These are phyloP conservation scores for Protomyces pachydermus DNA, from an alignment of 1,139 yeast genomes.

Conservation along the genomic window DNA sequence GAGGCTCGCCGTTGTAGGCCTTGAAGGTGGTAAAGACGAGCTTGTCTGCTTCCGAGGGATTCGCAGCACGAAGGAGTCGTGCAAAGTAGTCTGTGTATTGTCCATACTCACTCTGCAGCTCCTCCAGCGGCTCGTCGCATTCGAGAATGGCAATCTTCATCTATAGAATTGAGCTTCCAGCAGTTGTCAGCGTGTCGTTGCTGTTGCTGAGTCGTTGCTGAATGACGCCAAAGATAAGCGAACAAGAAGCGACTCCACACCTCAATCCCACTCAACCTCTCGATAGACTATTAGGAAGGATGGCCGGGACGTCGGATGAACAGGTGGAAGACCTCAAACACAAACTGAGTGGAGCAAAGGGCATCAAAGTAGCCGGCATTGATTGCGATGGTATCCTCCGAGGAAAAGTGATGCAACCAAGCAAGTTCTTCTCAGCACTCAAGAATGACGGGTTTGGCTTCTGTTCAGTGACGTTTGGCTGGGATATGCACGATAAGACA, in stretches of 20 bases:
- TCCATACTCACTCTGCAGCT: constrained; percentile 22
- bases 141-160: constrained; percentile 29
- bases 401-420: constrained; percentile 40
- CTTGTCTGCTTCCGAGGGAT: neutral
- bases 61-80: constrained; percentile 6
- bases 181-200: no score
- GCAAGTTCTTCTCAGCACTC: constrained; percentile 37
- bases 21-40: constrained; percentile 43
- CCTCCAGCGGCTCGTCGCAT: constrained; percentile 30
- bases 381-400: constrained; percentile 42
- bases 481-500: constrained; percentile 42
- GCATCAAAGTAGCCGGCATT: constrained; percentile 41
- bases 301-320: no score
- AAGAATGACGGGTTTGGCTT: constrained; percentile 38
- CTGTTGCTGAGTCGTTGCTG: no score
- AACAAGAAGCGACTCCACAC: no score
- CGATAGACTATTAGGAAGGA: no score
- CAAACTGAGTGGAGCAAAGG: neutral
- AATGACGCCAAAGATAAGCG: no score
- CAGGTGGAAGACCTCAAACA: neutral
- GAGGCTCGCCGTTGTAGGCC: constrained; percentile 42
- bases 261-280: no score
- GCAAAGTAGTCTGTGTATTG: constrained; percentile 28
- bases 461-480: constrained; percentile 39
- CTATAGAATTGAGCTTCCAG: neutral